Conservation (phyloP, 345 rosid genomes). For the Sonneratia caseolaris region DNA sequence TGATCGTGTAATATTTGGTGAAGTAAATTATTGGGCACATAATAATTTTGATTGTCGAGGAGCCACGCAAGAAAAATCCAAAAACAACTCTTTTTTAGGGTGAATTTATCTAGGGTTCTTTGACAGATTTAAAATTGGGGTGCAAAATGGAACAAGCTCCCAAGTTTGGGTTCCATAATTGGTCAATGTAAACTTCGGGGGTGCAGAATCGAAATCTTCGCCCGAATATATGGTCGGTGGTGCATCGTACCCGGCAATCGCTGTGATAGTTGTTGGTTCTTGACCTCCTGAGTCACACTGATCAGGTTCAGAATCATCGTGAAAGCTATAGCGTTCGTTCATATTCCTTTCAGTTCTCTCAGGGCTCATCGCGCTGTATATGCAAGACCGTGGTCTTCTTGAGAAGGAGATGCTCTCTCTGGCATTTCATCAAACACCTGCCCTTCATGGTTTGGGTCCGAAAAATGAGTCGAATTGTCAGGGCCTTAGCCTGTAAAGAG, state of each 20-base stretch:
- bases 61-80: too few relatives aligned
- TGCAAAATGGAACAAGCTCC: not conserved
- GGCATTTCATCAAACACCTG: slow-evolving; percentile 5
- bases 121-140: not conserved
- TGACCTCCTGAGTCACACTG: not conserved
- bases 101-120: not conserved
- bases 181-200: not conserved
- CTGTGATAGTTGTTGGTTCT: not conserved
- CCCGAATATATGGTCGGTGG: not conserved
- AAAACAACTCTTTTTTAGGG: too few relatives aligned
- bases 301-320: not conserved
- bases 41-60: too few relatives aligned
- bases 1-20: too few relatives aligned
- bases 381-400: not conserved
- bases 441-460: not conserved
- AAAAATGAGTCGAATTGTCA: not conserved
- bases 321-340: not conserved
- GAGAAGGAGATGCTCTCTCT: not conserved
- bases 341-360: not conserved
- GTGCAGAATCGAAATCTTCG: not conserved
- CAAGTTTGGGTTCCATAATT: not conserved
- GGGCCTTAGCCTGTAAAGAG: not conserved
- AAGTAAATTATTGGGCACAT: too few relatives aligned
- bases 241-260: too few relatives aligned
- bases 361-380: not conserved